Evolutionary conservation across 2,329 filamentous ascomycete genomes (phyloP), one percentile per base, ranked within the genome.

Genomic region (Arthrinium puccinioides): DNA sequence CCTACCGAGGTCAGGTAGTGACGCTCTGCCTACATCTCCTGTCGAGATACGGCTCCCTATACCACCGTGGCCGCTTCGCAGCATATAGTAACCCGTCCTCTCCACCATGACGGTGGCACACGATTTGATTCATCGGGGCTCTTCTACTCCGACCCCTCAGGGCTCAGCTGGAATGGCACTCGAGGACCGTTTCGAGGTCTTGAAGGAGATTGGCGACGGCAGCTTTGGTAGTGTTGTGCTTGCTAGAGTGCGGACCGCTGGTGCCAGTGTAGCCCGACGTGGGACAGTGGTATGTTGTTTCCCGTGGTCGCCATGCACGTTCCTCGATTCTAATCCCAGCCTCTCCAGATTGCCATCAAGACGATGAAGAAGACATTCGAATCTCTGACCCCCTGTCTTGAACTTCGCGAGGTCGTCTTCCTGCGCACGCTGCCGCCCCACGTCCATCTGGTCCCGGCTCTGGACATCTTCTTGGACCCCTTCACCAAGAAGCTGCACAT

Each of bases 361-460:
- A 97, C 92, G 6, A 98, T 98, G 92, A 98, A 98, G 74, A 98
- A 98, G 76, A 89, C 84, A 0, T 98, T 97, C 53, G 89, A 97
- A 52, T 94, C 87, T 2, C 88, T 96, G 56, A 69, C 77, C 13
- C 84, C 88, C 36, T 98, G 92, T 60, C 67, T 96, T 46, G 92
- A 98, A 62, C 76, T 98, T 37, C 83, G 92, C 44, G 92, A 98
- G 62, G 92, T 98, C 47, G 92, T 98, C 58, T 98, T 98, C 64
- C 70, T 98, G 32, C 82, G 87, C 55, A 90, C 88, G 9, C 70
- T 98, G 13, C 92, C 92, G 3, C 70, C 76, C 30, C 92, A 98
- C 57, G 79, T 81, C 50, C 92, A 98, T 61, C 76, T 98, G 23
- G 92, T 98, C n/a, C 92, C 92, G 24, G 90, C 92, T 5, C 76